Evolutionary conservation across 305 asterid species (phyloP), one percentile per base, ranked within the genome.

Genomic region (Ruellia speciosa): DNA sequence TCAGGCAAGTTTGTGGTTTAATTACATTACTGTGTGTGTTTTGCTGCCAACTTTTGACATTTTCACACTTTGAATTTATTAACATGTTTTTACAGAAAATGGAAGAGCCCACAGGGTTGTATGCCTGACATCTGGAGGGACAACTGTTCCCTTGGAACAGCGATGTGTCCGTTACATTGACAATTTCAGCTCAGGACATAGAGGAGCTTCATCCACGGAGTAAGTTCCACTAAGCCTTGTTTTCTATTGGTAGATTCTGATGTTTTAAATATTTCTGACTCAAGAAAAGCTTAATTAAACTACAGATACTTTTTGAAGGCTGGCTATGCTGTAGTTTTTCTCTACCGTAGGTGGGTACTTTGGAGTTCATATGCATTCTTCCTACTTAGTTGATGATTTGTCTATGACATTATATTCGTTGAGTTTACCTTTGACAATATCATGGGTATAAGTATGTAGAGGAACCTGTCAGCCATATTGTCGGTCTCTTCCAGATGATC

Each of bases 131-230:
- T 88, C 96, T 65, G 96, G 98, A 53, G 95, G 98, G 61, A 90
- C 98, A 60, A 83, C 95, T 9, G 96, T 90, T 70, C 96, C 98
- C 64, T 73, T 90, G 72, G 98, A 90, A 65, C 87, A 74, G 56
- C 78, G 84, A 14, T 87, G 95, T 69, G 98, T 90, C 66, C 96
- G 96, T 62, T 90, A 75, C 63, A 87, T 90, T 51, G 96, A 90
- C 77, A 90, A 90, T 70, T 90, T 90, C 75, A 80, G 93, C 85
- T 90, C 96, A 35, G 96, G 98, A 64, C 90, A 84, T 59, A 77
- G 96, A 77, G 98, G 95, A 79, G 92, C 96, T 65, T 86, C 98
- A 60, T 87, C 98, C 49, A 86, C 96, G 0, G 96, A 90, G 98
- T 86, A 81, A 70, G 66, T 61, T 19, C 40, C 64, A 49, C 56